Percentiles rank a stretch among this genome's conserved stretches.
Conservation (phyloP, 2,329 filamentous ascomycete species). For the Septoria linicola region DNA sequence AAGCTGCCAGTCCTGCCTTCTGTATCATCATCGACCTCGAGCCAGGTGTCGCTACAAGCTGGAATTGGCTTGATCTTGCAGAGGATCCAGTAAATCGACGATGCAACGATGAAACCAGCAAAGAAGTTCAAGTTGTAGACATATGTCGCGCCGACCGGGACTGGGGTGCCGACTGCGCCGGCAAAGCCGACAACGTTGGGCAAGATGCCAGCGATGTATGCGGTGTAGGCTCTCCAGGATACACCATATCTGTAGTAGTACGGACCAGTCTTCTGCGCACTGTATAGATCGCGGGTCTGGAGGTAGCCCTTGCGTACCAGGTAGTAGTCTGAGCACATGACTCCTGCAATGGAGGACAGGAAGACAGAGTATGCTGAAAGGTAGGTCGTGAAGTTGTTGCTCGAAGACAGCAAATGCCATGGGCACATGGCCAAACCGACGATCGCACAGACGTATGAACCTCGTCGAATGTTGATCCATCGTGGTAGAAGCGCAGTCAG, state of each 20-base stretch:
- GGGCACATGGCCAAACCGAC: conserved; percentile 60
- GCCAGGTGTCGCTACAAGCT: conserved; percentile 72
- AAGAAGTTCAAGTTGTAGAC: conserved; percentile 94
- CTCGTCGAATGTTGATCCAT: conserved; percentile 48
- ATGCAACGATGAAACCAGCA: conserved; percentile 72
- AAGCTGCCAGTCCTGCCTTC: conserved; percentile 33
- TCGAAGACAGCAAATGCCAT: conserved; percentile 64
- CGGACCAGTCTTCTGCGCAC: conserved; percentile 50
- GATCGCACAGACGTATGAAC: conserved; percentile 38
- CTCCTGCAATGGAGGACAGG: conserved; percentile 61
- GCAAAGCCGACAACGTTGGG: conserved; percentile 59
- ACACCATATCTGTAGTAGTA: conserved; percentile 54
- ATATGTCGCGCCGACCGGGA: conserved; percentile 77
- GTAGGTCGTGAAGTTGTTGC: conserved; percentile 59
- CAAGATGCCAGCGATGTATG: conserved; percentile 58
- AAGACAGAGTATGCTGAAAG: conserved; percentile 61
- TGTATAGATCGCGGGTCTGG: conserved; percentile 40
- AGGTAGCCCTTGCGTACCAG: conserved; percentile 47
- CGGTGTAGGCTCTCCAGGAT: conserved; percentile 59
- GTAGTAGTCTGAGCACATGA: conserved; percentile 62
- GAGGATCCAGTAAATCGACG: conserved; percentile 65
- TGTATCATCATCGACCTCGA: conserved; percentile 69
- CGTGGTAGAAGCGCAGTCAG: conserved; percentile 46
- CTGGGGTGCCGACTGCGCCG: conserved; percentile 47
- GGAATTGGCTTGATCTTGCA: conserved; percentile 70